These are phyloP conservation scores for Fusarium mexicanum DNA, from an alignment of 2,329 filamentous ascomycete species.

Conservation along the genomic window DNA sequence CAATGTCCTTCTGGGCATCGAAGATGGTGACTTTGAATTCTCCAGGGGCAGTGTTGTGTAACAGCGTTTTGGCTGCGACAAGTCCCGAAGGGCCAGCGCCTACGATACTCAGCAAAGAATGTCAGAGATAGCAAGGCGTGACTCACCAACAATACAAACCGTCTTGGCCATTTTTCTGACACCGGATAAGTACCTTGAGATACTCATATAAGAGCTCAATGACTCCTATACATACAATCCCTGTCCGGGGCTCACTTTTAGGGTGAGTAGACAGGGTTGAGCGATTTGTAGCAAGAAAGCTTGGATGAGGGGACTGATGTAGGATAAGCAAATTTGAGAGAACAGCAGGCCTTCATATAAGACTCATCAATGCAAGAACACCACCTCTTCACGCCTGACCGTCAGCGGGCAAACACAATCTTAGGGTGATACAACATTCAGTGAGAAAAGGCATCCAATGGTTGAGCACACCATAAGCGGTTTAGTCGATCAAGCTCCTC, in stretches of 20 bases:
- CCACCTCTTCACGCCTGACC: not conserved
- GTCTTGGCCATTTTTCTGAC: constrained; percentile 49
- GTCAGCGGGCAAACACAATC: not conserved
- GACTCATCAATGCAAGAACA: not conserved
- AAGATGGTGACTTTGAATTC: constrained; percentile 76
- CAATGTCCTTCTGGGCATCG: constrained; percentile 72
- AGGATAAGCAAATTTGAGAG: not conserved
- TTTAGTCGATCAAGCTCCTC: constrained; percentile 29
- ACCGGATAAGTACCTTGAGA: constrained; percentile 19
- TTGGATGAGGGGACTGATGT: not conserved
- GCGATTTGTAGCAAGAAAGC: constrained; percentile 33
- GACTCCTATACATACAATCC: not conserved
- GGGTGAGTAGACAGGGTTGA: constrained; percentile 23
- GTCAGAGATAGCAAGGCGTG: not conserved
- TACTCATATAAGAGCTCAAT: constrained; percentile 30
- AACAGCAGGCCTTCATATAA: not conserved
- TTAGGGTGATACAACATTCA: constrained; percentile 2
- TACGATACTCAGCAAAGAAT: constrained; percentile 44
- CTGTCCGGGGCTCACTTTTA: constrained; percentile 9
- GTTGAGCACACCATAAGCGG: constrained; percentile 24
- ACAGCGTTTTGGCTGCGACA: constrained; percentile 76
- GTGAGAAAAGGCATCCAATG: constrained; percentile 15
- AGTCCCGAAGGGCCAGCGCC: constrained; percentile 76
- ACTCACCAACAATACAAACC: constrained; percentile 54
- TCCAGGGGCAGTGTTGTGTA: constrained; percentile 64